phyloP scores from a whole-genome alignment of 495 filamentous ascomycete genomes.

The Lasiosphaeriaceae sp. region DNA sequence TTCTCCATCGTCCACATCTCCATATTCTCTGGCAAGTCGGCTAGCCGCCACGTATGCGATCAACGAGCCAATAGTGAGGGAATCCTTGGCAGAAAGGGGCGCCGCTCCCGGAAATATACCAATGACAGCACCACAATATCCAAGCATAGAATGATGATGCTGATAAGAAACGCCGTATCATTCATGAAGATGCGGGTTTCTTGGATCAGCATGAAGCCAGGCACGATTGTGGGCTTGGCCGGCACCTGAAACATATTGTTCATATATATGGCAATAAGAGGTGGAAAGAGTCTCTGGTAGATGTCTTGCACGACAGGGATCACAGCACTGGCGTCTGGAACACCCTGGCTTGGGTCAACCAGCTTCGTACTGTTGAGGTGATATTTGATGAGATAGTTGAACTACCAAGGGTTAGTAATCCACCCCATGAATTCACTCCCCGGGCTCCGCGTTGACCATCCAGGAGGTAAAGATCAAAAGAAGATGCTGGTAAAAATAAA shows the following conservation, averaged over 20 bases:
- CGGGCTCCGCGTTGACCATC: no score
- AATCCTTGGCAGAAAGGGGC: slow-evolving; percentile 30
- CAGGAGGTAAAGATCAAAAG: no score
- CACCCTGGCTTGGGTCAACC: slow-evolving; percentile 25
- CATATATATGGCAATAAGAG: no score
- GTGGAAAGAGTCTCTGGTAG: slow-evolving; percentile 33
- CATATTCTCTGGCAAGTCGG: slow-evolving; percentile 18
- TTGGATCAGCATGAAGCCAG: slow-evolving; percentile 2
- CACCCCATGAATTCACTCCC: no score
- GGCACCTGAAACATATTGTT: slow-evolving; percentile 23
- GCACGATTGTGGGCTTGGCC: neutral
- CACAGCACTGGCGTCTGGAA: slow-evolving; percentile 22
- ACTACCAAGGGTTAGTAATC: no score
- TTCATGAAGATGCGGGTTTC: slow-evolving; percentile 38
- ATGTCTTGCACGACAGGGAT: slow-evolving; percentile 16
- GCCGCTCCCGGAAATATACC: slow-evolving; percentile 29
- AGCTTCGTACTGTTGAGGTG: slow-evolving; percentile 16
- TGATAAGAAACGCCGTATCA: slow-evolving; percentile 26
- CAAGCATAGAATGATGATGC: slow-evolving; percentile 26
- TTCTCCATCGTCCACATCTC: neutral
- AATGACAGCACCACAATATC: slow-evolving; percentile 32
- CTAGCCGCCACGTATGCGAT: slow-evolving; percentile 30
- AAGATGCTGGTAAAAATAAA: no score
- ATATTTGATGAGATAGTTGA: slow-evolving; percentile 30
- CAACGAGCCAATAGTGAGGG: slow-evolving; percentile 38